Percentiles rank a stretch among this genome's conserved stretches.
These are phyloP conservation scores for Entamoeba histolytica DNA, from an alignment of 208 protist species.

Conservation along the genomic window DNA sequence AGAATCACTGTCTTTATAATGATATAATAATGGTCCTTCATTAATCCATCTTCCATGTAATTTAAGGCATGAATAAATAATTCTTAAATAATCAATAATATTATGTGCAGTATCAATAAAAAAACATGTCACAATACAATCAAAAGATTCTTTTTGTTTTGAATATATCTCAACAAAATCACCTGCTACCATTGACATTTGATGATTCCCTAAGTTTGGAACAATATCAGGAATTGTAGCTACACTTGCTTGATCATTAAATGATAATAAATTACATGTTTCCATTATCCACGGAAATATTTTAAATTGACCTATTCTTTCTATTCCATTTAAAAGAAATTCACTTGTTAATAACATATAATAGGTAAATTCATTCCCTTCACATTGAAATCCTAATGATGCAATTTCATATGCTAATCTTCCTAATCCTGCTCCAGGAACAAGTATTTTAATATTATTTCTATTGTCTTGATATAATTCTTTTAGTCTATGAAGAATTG, in stretches of 20 bases:
- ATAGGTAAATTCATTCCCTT: slow-evolving; percentile 12
- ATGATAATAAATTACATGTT: not conserved
- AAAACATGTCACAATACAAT: slow-evolving; percentile 14
- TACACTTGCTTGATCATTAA: not conserved
- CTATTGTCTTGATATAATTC: too few relatives aligned
- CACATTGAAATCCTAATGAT: not conserved
- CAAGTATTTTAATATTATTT: not conserved
- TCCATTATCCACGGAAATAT: not conserved
- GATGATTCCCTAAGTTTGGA: too few relatives aligned
- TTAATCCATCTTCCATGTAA: slow-evolving; percentile 5
- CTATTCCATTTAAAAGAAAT: not conserved
- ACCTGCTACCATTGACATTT: not conserved
- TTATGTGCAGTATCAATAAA: slow-evolving; percentile 24
- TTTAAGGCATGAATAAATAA: slow-evolving; percentile 9
- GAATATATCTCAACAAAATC: not conserved
- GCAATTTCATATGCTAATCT: slow-evolving; percentile 14
- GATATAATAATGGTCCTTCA: slow-evolving; percentile 10
- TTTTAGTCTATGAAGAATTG: not conserved
- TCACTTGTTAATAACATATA: slow-evolving; percentile 1
- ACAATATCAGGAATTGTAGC: not conserved
- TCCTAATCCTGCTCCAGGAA: slow-evolving; percentile 18
- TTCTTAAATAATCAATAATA: slow-evolving; percentile 13
- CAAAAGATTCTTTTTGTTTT: not conserved
- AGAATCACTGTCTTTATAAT: not conserved
- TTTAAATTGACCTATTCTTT: not conserved